These are phyloP conservation scores for Tylopilus cervinicoccineus DNA, from an alignment of 768 basidiomycete genomes.

Conservation along the genomic window DNA sequence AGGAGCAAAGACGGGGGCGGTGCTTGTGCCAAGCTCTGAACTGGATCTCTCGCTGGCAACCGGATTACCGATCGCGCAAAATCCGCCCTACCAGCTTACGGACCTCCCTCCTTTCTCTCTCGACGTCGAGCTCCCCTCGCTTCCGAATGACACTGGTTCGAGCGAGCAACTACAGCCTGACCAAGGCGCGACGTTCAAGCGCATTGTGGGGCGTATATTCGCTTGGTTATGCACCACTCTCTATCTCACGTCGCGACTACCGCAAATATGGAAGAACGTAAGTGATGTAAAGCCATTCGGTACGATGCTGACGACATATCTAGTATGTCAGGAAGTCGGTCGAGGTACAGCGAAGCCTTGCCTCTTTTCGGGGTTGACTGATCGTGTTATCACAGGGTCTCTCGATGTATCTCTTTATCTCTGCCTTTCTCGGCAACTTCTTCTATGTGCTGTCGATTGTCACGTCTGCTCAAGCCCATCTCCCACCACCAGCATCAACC, in stretches of 20 bases:
- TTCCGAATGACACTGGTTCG: slow-evolving; percentile 1
- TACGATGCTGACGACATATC: neutral
- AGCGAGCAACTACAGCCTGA: slow-evolving; percentile 16
- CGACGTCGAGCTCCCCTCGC: slow-evolving; percentile 18
- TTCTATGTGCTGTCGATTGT: slow-evolving; percentile 92
- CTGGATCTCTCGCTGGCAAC: neutral
- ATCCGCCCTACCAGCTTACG: slow-evolving; percentile 9
- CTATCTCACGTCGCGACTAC: slow-evolving; percentile 90
- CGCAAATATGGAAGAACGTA: slow-evolving; percentile 99
- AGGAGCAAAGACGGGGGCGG: slow-evolving; percentile 42
- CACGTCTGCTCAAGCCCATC: slow-evolving; percentile 60
- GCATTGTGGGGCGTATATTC: slow-evolving; percentile 80
- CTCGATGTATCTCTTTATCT: slow-evolving; percentile 89
- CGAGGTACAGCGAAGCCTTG: slow-evolving; percentile 44
- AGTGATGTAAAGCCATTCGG: slow-evolving; percentile 32
- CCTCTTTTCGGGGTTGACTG: slow-evolving; percentile 3
- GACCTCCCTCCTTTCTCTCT: slow-evolving; percentile 1
- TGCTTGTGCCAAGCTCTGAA: slow-evolving; percentile 33
- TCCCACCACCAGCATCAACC: slow-evolving; percentile 56
- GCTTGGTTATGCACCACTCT: slow-evolving; percentile 94
- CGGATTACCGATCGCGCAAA: slow-evolving; percentile 10
- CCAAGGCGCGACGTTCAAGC: slow-evolving; percentile 40
- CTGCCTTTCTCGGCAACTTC: slow-evolving; percentile 89
- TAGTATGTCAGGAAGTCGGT: slow-evolving; percentile 90
- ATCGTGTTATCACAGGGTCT: slow-evolving; percentile 57